Base-by-base conservation (phyloP, 305 asterid species). In the Fraxinus greggii region DNA sequence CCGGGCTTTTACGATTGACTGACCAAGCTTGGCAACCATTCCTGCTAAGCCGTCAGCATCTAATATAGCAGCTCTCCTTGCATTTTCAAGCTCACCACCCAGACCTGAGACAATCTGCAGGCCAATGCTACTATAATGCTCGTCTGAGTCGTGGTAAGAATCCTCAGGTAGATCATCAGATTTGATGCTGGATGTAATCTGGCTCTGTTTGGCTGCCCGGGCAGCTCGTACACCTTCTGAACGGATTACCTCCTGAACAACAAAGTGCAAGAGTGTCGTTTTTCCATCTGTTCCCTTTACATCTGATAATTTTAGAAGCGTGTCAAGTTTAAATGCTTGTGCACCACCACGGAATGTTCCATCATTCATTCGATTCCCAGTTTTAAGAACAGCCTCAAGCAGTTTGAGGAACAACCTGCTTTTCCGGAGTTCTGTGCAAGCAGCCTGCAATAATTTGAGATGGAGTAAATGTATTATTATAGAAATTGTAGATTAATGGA, bases 261-360 rank as follows among this genome's bases (percentile, higher is more conserved):
- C 99, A 81, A 96, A 96, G 87, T 90, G 98, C 77, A 96, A 79
- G 54, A 96, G 86, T 6, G 99, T 94, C 19, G 98, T 96, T 91
- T 94, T 94, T 36, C 98, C 98, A 48, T 94, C 99, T 78, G 91
- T 81, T 81, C 99, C 99, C 93, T 92, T 95, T 31, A 94, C 98
- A 28, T 95, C 99, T 9, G 98, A 83, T 78, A 95, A 83, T 82
- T 96, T 96, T 78, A 96, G 83, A 70, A 96, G 97, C 0, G 99
- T 96, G 76, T 93, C 99, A 15, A 96, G 99, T 76, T 92, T 96
- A 84, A 96, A 96, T 72, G 99, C 99, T 80, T 94, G 95, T 75
- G 99, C 99, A 29, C 97, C 97, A 8, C 99, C 99, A 21, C 97
- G 98, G 86, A 89, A 95, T 15, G 99, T 96, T 72, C 99, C 99